These are phyloP conservation scores for Poterioochromonas sp. DNA, from an alignment of 352 stramenopile genomes.

Conservation along the genomic window DNA sequence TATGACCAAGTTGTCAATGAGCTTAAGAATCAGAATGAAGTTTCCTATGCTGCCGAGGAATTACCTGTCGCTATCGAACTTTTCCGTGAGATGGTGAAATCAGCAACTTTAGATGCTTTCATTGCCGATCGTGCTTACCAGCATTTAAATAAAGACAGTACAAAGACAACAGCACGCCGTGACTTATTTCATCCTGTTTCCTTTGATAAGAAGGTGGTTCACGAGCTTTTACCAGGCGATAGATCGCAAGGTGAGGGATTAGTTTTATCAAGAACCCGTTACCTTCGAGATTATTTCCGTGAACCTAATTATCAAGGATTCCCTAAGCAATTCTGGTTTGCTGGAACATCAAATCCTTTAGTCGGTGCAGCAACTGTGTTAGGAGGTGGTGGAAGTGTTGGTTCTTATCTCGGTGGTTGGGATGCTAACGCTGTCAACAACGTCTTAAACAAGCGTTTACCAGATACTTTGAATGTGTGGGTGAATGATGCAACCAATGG, in stretches of 20 bases:
- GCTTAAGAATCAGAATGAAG: not conserved
- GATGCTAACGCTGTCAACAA: slow-evolving; percentile 5
- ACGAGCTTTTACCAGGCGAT: not conserved
- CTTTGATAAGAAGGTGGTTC: not conserved
- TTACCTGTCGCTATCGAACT: not conserved
- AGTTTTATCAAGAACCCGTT: not conserved
- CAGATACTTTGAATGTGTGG: slow-evolving; percentile 19
- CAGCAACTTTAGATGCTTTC: not conserved
- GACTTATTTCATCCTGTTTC: not conserved
- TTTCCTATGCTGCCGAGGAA: not conserved
- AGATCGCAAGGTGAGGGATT: not conserved
- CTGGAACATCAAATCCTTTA: not conserved
- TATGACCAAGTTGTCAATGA: not conserved
- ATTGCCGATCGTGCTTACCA: not conserved
- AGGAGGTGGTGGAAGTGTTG: not conserved
- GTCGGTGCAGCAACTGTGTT: not conserved
- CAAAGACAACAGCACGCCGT: not conserved
- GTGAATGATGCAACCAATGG: not conserved
- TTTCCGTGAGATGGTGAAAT: not conserved
- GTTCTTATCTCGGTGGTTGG: slow-evolving; percentile 26
- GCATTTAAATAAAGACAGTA: not conserved
- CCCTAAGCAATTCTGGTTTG: not conserved
- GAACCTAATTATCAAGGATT: not conserved
- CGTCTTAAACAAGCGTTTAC: not conserved
- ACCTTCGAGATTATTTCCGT: not conserved